Conservation (phyloP, 164 flowering plant genomes). For the Paratinospora sagittata region DNA sequence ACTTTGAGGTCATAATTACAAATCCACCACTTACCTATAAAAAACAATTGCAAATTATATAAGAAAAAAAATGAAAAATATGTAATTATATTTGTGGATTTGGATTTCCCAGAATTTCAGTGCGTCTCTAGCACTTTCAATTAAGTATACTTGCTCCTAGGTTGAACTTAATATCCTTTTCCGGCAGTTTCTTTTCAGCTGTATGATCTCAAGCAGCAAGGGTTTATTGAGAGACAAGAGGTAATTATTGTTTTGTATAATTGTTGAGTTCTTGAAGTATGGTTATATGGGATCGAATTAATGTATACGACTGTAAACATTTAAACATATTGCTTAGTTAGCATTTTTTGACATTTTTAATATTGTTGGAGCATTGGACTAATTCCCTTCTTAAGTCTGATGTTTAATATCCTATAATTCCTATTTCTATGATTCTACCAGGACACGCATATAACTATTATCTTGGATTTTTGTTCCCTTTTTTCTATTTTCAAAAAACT, state of each 20-base stretch:
- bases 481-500: neutral
- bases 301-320: neutral
- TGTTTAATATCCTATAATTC: neutral
- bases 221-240: constrained; percentile 58
- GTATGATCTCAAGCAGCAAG: constrained; percentile 59
- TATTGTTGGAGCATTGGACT: neutral
- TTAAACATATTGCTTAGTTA: neutral
- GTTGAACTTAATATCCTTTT: neutral
- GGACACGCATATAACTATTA: neutral
- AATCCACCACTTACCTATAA: neutral
- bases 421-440: neutral
- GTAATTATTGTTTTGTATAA: constrained; percentile 13
- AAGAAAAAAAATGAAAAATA: too few relatives aligned
- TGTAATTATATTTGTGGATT: neutral
- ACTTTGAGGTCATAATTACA: neutral
- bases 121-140: neutral
- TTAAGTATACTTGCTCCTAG: neutral
- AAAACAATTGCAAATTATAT: too few relatives aligned
- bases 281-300: too few relatives aligned
- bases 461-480: neutral
- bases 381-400: neutral
- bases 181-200: constrained; percentile 53
- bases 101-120: neutral
- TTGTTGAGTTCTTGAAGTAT: neutral
- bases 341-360: neutral